Base-by-base conservation (phyloP, 306 rosid genomes). In the Glycine soja region DNA sequence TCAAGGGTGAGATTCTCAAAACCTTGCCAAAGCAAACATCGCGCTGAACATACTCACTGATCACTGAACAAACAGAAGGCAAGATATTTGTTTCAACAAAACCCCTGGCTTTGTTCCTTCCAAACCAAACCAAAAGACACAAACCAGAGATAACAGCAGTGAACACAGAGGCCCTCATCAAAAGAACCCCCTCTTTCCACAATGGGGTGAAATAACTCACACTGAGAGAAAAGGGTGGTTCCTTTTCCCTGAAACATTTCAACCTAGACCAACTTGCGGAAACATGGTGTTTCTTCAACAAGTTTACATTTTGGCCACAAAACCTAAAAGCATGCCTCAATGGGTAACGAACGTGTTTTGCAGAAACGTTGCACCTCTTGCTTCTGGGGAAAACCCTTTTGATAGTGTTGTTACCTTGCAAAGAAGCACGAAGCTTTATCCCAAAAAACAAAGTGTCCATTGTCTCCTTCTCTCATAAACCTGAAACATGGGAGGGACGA, bases 1-100 rank as follows among this genome's bases (percentile, higher is more conserved):
- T 95, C 84, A 95, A 82, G 6, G 94, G 99, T 1, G 98, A 89
- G 78, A 95, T 78, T 46, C 92, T 91, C 48, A 85, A 75, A 84
- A 95, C 98, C 89, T 89, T 95, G 15, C 97, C 97, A 79, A 95
- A 85, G 64, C 86, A 87, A 79, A 95, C 72, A 3, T 91, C 97
- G 2, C 94, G 99, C 85, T 95, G 92, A 79, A 95, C 75, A 56
- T 67, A 76, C 64, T 90, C 94, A 81, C 98, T 82, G 51, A 95
- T 85, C 12, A 81, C 88, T 10, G 88, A 86, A 88, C 97, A 95
- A 88, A 91, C 90, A 71, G 96, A 91, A 53, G 98, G 97, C 81
- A 95, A 85, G 9, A 95, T 79, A 65, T 81, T 87, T 10, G 89
- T 70, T 78, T 95, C 99, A 81, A 91, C 82, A 80, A 78, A 91